Evolutionary conservation across 2,329 filamentous ascomycete species (phyloP).

Genomic region (Eutypella sp.): DNA sequence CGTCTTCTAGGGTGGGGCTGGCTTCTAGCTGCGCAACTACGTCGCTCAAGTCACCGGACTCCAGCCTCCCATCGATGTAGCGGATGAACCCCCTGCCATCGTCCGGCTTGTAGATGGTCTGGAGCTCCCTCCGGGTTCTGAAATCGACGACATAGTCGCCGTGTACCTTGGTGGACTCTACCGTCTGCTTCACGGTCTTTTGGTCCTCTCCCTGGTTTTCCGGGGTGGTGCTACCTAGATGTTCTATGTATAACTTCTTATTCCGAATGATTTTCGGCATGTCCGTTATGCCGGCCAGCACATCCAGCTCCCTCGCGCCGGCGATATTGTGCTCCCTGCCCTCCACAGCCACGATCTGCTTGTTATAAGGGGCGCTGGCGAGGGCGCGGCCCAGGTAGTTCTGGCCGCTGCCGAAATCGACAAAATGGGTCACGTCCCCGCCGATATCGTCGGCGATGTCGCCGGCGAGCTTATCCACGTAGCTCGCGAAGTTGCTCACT

Average conservation of each 20-base stretch:
- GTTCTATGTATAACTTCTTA: constrained; percentile 68
- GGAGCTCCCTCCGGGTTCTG: constrained; percentile 44
- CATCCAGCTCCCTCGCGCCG: constrained; percentile 78
- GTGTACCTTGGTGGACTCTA: constrained; percentile 27
- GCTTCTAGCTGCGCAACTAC: constrained; percentile 27
- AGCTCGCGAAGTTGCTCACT: constrained; percentile 84
- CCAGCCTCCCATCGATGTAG: constrained; percentile 70
- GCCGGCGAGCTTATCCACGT: constrained; percentile 59
- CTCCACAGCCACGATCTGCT: constrained; percentile 86
- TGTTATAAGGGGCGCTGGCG: constrained; percentile 79
- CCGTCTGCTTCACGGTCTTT: constrained; percentile 32
- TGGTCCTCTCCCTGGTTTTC: constrained; percentile 37
- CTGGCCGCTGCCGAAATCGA: constrained; percentile 95
- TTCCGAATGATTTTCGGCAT: constrained; percentile 72
- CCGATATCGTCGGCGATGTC: constrained; percentile 55
- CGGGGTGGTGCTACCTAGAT: constrained; percentile 38
- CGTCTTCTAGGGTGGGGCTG: constrained; percentile 15
- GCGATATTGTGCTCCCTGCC: constrained; percentile 80
- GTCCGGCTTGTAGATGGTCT: constrained; percentile 48
- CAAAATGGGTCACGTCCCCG: constrained; percentile 70
- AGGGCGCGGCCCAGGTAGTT: constrained; percentile 90
- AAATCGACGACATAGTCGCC: constrained; percentile 38
- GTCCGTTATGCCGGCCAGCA: constrained; percentile 71
- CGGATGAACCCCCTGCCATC: constrained; percentile 66
- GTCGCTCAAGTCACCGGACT: constrained; percentile 62